Percentiles rank a stretch among this genome's conserved stretches.
These are phyloP conservation scores for Dactylonectria macrodidyma DNA, from an alignment of 2,329 filamentous ascomycete genomes.

Conservation along the genomic window DNA sequence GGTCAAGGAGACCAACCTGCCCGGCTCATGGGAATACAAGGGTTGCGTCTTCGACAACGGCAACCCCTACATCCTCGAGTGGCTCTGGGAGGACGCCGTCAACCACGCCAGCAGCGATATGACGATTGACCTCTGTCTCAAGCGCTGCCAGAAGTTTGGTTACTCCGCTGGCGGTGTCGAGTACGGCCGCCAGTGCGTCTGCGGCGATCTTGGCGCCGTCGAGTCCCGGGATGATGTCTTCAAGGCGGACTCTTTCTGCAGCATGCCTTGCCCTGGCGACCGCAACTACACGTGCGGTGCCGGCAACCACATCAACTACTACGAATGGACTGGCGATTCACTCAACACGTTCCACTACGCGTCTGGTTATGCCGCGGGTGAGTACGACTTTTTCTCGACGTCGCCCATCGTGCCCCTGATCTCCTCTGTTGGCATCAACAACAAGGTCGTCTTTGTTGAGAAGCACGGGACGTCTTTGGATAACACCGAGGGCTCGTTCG, in stretches of 20 bases:
- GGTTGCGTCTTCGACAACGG: constrained; percentile 68
- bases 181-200: constrained; percentile 72
- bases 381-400: constrained; percentile 69
- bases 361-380: constrained; percentile 64
- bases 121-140: constrained; percentile 67
- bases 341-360: constrained; percentile 46
- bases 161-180: constrained; percentile 73
- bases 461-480: constrained; percentile 44
- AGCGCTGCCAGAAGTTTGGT: constrained; percentile 68
- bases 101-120: constrained; percentile 67
- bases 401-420: constrained; percentile 43
- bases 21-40: constrained; percentile 67
- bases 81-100: constrained; percentile 56
- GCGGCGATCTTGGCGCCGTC: constrained; percentile 68
- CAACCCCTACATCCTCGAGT: constrained; percentile 54
- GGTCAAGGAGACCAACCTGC: constrained; percentile 49
- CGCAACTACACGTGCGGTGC: constrained; percentile 68
- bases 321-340: constrained; percentile 43
- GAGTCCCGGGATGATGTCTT: constrained; percentile 55
- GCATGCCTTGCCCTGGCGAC: constrained; percentile 64
- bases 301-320: constrained; percentile 52
- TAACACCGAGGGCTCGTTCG: constrained; percentile 62
- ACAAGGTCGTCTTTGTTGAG: constrained; percentile 46
- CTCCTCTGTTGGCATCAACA: constrained; percentile 43
- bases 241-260: constrained; percentile 66